Percentiles rank a stretch among this genome's conserved stretches.
Evolutionary conservation across 495 filamentous ascomycete species (phyloP).

Genomic region (Talaromyces proteolyticus): DNA sequence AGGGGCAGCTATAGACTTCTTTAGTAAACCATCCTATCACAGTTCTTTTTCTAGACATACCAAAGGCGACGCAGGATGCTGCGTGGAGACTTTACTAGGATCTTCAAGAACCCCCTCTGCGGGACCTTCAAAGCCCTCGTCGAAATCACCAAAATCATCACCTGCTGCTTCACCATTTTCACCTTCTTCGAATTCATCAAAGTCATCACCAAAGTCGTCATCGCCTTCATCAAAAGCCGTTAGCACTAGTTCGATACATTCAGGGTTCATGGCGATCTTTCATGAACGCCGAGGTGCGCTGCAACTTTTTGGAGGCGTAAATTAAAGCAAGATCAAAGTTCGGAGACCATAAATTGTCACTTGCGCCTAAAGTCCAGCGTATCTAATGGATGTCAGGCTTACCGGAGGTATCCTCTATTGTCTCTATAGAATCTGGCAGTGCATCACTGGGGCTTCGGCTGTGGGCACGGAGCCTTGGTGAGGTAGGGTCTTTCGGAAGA

Average conservation of each 20-base stretch:
- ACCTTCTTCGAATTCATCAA: conserved; percentile 93
- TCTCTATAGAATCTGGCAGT: conserved; percentile 42
- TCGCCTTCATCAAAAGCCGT: conserved; percentile 24
- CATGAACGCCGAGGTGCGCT: conserved; percentile 13
- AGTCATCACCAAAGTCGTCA: conserved; percentile 75
- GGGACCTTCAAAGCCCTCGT: conserved; percentile 72
- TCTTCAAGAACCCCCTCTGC: conserved; percentile 38
- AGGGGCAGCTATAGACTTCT: conserved; percentile 66
- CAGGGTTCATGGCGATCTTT: conserved; percentile 30
- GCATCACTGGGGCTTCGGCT: conserved; percentile 38
- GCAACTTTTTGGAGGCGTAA: not conserved
- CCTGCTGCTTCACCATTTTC: conserved; percentile 52
- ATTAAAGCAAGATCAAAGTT: conserved; percentile 14
- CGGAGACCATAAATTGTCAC: conserved; percentile 53
- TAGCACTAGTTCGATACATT: conserved; percentile 27
- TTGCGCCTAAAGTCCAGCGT: conserved; percentile 37
- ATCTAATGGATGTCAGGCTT: conserved; percentile 28
- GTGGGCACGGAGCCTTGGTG: conserved; percentile 29
- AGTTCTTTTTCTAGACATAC: conserved; percentile 32
- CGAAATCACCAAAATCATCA: conserved; percentile 87
- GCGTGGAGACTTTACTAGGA: conserved; percentile 25
- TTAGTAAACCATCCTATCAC: not conserved
- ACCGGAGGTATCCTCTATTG: conserved; percentile 40
- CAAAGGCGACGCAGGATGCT: conserved; percentile 38
- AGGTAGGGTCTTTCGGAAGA: conserved; percentile 24